Base-by-base conservation (phyloP, 345 rosid genomes). In the Hibiscus trionum region DNA sequence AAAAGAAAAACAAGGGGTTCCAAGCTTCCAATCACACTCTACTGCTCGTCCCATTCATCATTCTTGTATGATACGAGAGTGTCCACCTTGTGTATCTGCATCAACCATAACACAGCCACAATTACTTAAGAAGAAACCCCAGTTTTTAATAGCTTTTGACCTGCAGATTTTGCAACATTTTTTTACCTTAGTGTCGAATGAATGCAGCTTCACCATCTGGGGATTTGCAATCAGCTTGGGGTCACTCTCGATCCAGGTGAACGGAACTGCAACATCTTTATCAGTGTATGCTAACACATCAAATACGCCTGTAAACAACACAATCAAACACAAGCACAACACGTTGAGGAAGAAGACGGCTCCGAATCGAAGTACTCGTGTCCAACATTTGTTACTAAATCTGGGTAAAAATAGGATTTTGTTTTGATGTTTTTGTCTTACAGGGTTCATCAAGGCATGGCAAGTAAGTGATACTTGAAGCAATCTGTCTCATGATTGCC, bases 381-480 rank as follows among this genome's bases (percentile, higher is more conserved):
- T 44, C 47, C 47, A 44, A 44, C 47, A 2, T 11, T 44, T 44
- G 14, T 7, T 39, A 44, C 47, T 10, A 44, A 44, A 44, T 44
- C 47, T 44, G 47, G 47, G 12, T 44, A 4, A 44, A 42, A 9
- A 44, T 44, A 44, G 47, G 47, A 44, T 44, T 10, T 44, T 0
- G 11, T 10, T 44, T 44, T 44, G 2, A 44, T 14, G 17, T 49
- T 47, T 46, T 14, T 15, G 6, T 44, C 94, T 83, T 85, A 95
- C 99, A 92, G n/a, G 93, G 29, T 78, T 89, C 96, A 68, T 95
- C 99, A 56, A 90, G 94, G 80, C 99, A 95, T 57, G 99, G 98
- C 83, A 95, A 78, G 84, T 95, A 95, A 71, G 99, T 91, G 55
- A 92, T 87, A 70, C 99, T 92, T 0, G 97, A 92, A 64, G 97